Evolutionary conservation across 306 rosid species (phyloP).

Genomic region (Bauhinia variegata): DNA sequence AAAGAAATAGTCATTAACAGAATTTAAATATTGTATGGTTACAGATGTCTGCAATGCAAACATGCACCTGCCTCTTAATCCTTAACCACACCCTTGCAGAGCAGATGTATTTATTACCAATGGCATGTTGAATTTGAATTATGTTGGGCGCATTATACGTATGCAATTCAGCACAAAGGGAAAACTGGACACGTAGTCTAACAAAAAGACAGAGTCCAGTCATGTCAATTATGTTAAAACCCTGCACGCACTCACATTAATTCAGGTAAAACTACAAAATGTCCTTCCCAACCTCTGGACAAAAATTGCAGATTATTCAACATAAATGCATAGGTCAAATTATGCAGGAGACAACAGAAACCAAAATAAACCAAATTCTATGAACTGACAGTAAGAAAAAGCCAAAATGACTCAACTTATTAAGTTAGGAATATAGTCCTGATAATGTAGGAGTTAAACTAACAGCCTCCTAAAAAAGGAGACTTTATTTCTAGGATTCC

Average conservation of each 20-base stretch:
- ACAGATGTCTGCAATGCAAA: neutral
- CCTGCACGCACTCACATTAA: neutral
- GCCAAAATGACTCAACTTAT: conserved; percentile 1
- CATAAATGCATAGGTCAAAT: neutral
- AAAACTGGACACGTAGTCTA: neutral
- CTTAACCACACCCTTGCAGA: neutral
- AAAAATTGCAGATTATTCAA: neutral
- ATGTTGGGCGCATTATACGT: neutral
- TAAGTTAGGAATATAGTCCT: neutral
- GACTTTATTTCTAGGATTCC: neutral
- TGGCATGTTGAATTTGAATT: neutral
- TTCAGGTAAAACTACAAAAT: neutral
- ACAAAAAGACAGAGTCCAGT: neutral
- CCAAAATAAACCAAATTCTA: neutral
- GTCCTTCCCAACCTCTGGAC: neutral
- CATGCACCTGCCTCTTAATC: neutral
- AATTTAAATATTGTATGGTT: neutral
- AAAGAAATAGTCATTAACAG: neutral
- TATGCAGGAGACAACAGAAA: neutral
- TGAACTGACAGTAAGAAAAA: conserved; percentile 11
- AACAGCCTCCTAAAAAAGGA: neutral
- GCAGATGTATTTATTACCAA: neutral
- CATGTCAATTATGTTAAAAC: neutral
- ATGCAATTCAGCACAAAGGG: neutral
- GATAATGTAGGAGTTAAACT: conserved; percentile 20